A percentile compares a stretch with the other conserved stretches of the same genome.
Evolutionary conservation across 2,329 filamentous ascomycete genomes (phyloP).

Genomic region (Stemphylium beticola): DNA sequence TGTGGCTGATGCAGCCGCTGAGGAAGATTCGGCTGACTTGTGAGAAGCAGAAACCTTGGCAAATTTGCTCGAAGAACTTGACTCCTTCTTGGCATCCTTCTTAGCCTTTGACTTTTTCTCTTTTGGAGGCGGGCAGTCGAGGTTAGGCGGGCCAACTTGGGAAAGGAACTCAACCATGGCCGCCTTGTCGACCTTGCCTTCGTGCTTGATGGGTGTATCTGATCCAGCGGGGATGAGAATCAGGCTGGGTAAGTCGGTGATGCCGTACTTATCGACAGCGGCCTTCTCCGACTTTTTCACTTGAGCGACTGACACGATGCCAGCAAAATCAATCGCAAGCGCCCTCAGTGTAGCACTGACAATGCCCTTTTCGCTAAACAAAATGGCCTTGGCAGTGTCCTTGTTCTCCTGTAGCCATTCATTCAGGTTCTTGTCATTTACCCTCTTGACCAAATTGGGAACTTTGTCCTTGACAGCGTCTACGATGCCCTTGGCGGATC

Average conservation of each 20-base stretch:
- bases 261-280: slow-evolving; percentile 74
- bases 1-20: slow-evolving; percentile 56
- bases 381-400: slow-evolving; percentile 78
- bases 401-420: slow-evolving; percentile 72
- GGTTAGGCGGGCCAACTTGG: slow-evolving; percentile 78
- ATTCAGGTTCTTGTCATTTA: slow-evolving; percentile 80
- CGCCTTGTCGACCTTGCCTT: slow-evolving; percentile 85
- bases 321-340: slow-evolving; percentile 89
- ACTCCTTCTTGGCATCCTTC: slow-evolving; percentile 54
- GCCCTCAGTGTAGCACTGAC: slow-evolving; percentile 83
- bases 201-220: slow-evolving; percentile 72
- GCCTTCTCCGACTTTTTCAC: slow-evolving; percentile 80
- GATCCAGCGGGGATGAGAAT: slow-evolving; percentile 77
- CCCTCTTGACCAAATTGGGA: slow-evolving; percentile 84
- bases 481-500: slow-evolving; percentile 84
- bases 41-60: slow-evolving; percentile 60
- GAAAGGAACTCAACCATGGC: slow-evolving; percentile 82
- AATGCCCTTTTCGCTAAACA: slow-evolving; percentile 93
- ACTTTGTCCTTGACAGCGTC: slow-evolving; percentile 86
- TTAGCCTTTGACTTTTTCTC: slow-evolving; percentile 53
- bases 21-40: slow-evolving; percentile 56
- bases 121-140: slow-evolving; percentile 67
- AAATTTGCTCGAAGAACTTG: slow-evolving; percentile 57
- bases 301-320: slow-evolving; percentile 78
- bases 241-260: slow-evolving; percentile 79